Evolutionary conservation across 1,139 yeast genomes (phyloP), one percentile per base, ranked within the genome.

Genomic region (Suhomyces ambrosiae): DNA sequence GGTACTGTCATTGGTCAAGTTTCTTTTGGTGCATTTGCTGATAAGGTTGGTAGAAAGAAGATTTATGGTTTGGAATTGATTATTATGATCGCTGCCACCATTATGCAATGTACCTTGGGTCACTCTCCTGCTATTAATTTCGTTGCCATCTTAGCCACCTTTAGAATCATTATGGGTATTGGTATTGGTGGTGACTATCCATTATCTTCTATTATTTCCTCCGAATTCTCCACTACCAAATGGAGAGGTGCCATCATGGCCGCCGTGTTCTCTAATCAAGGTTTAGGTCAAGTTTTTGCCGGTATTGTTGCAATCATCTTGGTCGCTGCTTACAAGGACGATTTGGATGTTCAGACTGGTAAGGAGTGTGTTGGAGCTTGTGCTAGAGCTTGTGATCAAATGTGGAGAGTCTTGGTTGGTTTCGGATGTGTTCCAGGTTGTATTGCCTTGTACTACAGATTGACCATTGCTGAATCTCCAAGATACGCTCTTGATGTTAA

Each of bases 111-210:
- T 75, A 65, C 77, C 45, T 50, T 83, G 38, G 95, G 94, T 54
- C 50, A 62, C 6, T 76, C 94, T 18, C 79, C 86, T 22, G 90
- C 84, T 45, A 65, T 86, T 47, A 75, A 73, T 60, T 84, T 86
- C 54, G 79, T 79, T 34, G 95, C 90, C 36, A 72, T 85, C 38
- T 72, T 86, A 47, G 66, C 82, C n/a, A 80, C 83, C 52, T 80
- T 80, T 65, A 82, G 95, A 78, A 80, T 86, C 48, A 58, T 86
- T 45, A 82, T 82, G 87, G 96, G 96, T 72, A 82, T 92, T 54
- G 98, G 98, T 81, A 94, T 92, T 56, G 98, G 98, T 72, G 98
- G 97, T 76, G 98, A 92, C 70, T 92, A 92, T 68, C 98, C 98
- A 54, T 80, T 92, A 66, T 89, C 97, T 29, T 92, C 97, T 28